These are phyloP conservation scores for Tolypocladium endophyticum DNA, from an alignment of 2,329 filamentous ascomycete species.

Conservation along the genomic window DNA sequence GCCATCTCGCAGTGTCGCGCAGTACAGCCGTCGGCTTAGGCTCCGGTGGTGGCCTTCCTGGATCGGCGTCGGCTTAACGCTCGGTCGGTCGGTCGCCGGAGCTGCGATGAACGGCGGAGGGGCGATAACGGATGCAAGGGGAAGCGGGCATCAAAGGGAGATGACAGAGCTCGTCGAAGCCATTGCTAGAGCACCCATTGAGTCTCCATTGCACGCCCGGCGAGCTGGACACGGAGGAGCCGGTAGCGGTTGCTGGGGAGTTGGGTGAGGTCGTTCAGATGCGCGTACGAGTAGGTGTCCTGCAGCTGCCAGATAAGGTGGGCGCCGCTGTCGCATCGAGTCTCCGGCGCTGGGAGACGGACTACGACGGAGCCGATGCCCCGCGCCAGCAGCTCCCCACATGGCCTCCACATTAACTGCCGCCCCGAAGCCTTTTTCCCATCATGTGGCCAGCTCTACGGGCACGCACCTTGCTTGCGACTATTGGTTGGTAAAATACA, in stretches of 20 bases:
- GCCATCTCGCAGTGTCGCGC: constrained; percentile 6
- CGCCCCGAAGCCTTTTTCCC: background rate
- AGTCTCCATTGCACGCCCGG: background rate
- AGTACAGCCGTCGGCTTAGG: background rate
- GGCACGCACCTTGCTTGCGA: background rate
- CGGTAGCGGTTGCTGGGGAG: background rate
- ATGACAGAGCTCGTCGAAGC: background rate
- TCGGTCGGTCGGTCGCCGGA: background rate
- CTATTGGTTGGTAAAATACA: background rate
- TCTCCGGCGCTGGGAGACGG: background rate
- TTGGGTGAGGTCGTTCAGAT: background rate
- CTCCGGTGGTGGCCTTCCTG: background rate
- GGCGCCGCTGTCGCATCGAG: background rate
- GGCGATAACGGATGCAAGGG: background rate
- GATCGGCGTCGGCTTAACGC: background rate
- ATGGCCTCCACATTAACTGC: background rate
- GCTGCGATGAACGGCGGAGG: background rate
- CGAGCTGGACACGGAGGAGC: background rate
- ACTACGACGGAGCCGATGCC: constrained; percentile 1
- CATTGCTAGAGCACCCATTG: background rate
- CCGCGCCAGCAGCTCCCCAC: background rate
- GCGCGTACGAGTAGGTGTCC: background rate
- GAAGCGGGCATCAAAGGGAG: background rate
- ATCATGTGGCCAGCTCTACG: background rate
- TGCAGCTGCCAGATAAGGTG: background rate